Evolutionary conservation across 2,329 filamentous ascomycete genomes (phyloP), one percentile per base, ranked within the genome.

Genomic region (Penicillium sp.): DNA sequence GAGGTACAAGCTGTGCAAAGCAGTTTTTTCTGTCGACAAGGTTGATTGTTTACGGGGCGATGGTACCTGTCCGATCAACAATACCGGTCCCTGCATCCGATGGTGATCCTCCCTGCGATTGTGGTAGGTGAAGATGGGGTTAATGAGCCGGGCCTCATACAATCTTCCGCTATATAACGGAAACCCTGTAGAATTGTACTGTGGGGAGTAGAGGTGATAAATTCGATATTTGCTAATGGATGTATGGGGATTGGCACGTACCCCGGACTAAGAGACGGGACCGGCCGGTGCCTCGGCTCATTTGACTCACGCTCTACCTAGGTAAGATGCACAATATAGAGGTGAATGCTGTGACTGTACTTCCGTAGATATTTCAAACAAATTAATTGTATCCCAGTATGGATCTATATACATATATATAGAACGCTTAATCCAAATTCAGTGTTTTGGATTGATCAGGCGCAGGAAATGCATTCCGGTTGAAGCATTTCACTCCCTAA

Each of bases 271-370:
- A 42, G 38, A 47, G 44, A 51, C 34, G 52, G 52, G 50, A 40
- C 41, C 44, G 51, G 57, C 35, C 47, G 52, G 46, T 56, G 54
- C 62, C 62, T 63, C 61, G 62, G 62, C 54, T 45, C 41, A 37
- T n/a, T 27, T 29, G 46, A 27, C 6, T 46, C 52, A 41, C 23
- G 35, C 52, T 38, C 23, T 45, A 29, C 29, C 25, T 27, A 27
- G 25, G 25, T 7, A 25, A 25, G 27, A 29, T 10, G 27, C 32
- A 45, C 27, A 52, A 31, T n/a, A 47, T 37, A 27, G 3, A 27
- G 16, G 16, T 31, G 42, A 34, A 32, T 23, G 7, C 32, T 32
- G 5, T 12, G 10, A 12, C 1, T 46, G 13, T 27, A 25, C 25
- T 1, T 1, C 25, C 7, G 25, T 23, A 7, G 8, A 23, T 16